Evolutionary conservation across 2,329 filamentous ascomycete species (phyloP).

Genomic region (Ambrosiella xylebori): DNA sequence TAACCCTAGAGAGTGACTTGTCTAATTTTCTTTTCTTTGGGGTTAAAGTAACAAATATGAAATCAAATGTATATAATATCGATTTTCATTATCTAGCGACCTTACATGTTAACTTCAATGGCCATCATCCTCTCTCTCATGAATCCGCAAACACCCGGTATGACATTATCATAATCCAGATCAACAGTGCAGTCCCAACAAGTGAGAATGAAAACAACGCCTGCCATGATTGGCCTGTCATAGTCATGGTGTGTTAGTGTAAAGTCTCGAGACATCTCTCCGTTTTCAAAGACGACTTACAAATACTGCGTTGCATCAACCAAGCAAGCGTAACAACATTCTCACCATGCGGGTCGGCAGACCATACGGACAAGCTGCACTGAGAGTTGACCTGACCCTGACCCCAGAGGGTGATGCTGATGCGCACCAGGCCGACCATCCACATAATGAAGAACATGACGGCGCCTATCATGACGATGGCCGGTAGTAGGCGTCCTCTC

Average conservation of each 20-base stretch:
- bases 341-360: conserved; percentile 31
- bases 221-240: conserved; percentile 42
- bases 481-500: conserved; percentile 40
- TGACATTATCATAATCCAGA: conserved; percentile 55
- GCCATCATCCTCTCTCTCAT: conserved; percentile 13
- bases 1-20: too few relatives aligned
- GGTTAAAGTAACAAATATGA: too few relatives aligned
- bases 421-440: conserved; percentile 46
- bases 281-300: conserved; percentile 24
- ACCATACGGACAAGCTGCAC: conserved; percentile 42
- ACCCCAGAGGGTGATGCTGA: conserved; percentile 47
- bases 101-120: not conserved
- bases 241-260: not conserved
- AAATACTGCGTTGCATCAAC: conserved; percentile 46
- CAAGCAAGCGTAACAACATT: conserved; percentile 41
- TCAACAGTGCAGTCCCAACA: conserved; percentile 39
- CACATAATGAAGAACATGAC: conserved; percentile 53
- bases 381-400: conserved; percentile 39
- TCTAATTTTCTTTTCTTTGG: too few relatives aligned
- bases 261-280: not conserved
- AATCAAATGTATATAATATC: not conserved
- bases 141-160: conserved; percentile 42
- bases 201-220: conserved; percentile 46
- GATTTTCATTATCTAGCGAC: not conserved
- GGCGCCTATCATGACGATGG: conserved; percentile 44